Base-by-base conservation (phyloP, 768 basidiomycete genomes). In the Russula dissimulans region DNA sequence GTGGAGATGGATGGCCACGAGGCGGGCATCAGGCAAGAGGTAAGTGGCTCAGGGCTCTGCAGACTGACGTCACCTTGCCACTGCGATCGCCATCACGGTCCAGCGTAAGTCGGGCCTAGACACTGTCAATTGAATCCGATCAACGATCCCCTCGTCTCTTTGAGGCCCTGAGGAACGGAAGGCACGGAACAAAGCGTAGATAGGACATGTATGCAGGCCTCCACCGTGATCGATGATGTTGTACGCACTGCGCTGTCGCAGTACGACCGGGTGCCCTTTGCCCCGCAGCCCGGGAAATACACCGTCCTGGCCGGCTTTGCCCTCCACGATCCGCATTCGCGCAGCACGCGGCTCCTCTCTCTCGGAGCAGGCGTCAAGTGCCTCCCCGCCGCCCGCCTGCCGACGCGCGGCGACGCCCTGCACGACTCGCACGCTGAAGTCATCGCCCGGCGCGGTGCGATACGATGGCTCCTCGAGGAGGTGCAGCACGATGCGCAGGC, bases 341-440 rank as follows among this genome's bases (percentile, higher is more conserved):
- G 68, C 5, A 63, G 69, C 3, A 57, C 70, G 44, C 83, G 87
- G 66, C 71, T 85, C 59, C 81, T 93, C 45, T 86, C 87, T 36
- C 67, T 94, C 4, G 85, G 80, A 0, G 89, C 91, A 8, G 94
- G 95, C 11, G 87, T 88, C 3, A 95, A 95, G 74, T 92, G 89
- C 66, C 78, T 94, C 0, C 89, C 95, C 2, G 78, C 73, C 4
- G 66, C 68, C 4, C 79, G 78, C 56, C 74, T 92, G 0, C 84
- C 92, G 0, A 66, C 71, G 5, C 75, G 76, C 32, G 95, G 95
- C 0, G 91, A 95, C 67, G 79, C 83, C 1, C 64, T 97, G 17
- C 92, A 95, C 67, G 95, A 97, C 67, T 86, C 81, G 54, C 95
- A 97, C 70, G 95, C 95, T 10, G 95, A 97, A 72, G 81, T 95